These are phyloP conservation scores for Boletus sp. DNA, from an alignment of 768 basidiomycete genomes.

Conservation along the genomic window DNA sequence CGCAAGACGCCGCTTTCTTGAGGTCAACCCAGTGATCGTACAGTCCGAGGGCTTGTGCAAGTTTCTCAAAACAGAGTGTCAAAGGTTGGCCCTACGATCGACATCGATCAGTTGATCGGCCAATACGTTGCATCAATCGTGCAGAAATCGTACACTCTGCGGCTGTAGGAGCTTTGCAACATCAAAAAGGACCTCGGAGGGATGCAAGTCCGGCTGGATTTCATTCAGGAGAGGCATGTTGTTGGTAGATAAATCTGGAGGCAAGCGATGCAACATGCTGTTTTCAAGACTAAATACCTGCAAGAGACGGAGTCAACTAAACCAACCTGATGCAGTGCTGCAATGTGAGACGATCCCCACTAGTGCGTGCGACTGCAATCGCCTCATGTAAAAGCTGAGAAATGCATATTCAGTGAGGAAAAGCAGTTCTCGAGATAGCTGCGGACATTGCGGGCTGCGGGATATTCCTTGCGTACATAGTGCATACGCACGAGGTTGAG, in stretches of 20 bases:
- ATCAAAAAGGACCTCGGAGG: conserved; percentile 73
- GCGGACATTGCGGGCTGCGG: conserved; percentile 63
- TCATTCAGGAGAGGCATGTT: conserved; percentile 60
- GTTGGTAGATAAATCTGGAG: conserved; percentile 36
- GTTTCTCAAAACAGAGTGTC: conserved; percentile 62
- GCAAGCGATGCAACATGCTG: conserved; percentile 73
- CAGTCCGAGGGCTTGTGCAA: conserved; percentile 61
- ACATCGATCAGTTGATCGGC: conserved; percentile 10
- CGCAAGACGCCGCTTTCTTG: conserved; percentile 45
- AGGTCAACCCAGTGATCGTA: conserved; percentile 71
- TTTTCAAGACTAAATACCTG: conserved; percentile 1
- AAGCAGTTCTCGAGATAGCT: not conserved
- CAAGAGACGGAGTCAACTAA: not conserved
- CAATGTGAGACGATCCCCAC: conserved; percentile 65
- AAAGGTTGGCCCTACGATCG: conserved; percentile 62
- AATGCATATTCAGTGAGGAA: conserved; percentile 1
- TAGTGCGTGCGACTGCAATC: conserved; percentile 70
- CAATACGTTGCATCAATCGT: not conserved
- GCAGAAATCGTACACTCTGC: conserved; percentile 44
- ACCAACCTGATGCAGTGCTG: conserved; percentile 77
- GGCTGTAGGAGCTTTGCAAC: conserved; percentile 72
- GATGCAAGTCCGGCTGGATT: conserved; percentile 72
- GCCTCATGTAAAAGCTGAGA: conserved; percentile 70
- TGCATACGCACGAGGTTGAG: conserved; percentile 77
- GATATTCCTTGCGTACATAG: conserved; percentile 63